Percentiles rank a stretch among this genome's conserved stretches.
Conservation (phyloP, 352 stramenopile genomes). For the Globisporangium nunn region DNA sequence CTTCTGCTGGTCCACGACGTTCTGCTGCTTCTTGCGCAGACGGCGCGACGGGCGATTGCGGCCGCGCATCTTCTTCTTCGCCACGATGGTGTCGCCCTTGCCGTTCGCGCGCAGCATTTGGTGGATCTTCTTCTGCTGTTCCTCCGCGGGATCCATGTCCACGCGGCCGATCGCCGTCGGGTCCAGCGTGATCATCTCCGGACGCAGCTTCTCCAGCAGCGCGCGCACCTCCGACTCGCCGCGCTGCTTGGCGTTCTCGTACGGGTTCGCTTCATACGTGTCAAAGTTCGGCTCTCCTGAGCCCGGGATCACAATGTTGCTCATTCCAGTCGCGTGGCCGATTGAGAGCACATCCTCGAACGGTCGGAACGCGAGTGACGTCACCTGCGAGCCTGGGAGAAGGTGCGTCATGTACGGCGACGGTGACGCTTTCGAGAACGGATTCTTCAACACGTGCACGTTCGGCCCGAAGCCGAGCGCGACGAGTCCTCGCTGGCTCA, state of each 20-base stretch:
- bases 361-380: slow-evolving; percentile 92
- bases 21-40: slow-evolving; percentile 95
- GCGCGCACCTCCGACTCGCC: slow-evolving; percentile 94
- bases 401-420: slow-evolving; percentile 90
- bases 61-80: slow-evolving; percentile 97
- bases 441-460: slow-evolving; percentile 90
- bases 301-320: slow-evolving; percentile 92
- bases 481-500: slow-evolving; percentile 94
- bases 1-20: slow-evolving; percentile 95
- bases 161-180: slow-evolving; percentile 91
- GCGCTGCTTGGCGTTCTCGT: slow-evolving; percentile 94
- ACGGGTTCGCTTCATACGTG: slow-evolving; percentile 97
- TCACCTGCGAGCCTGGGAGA: slow-evolving; percentile 79
- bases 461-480: slow-evolving; percentile 90
- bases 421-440: slow-evolving; percentile 69
- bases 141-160: slow-evolving; percentile 84
- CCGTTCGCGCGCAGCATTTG: slow-evolving; percentile 72
- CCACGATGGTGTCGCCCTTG: slow-evolving; percentile 40
- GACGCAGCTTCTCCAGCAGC: slow-evolving; percentile 96
- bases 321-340: slow-evolving; percentile 85
- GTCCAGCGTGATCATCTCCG: slow-evolving; percentile 98
- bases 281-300: slow-evolving; percentile 98
- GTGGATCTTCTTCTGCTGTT: slow-evolving; percentile 79
- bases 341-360: slow-evolving; percentile 98
- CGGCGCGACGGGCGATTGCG: slow-evolving; percentile 96